These are phyloP conservation scores for Colletotrichum sp. DNA, from an alignment of 2,329 filamentous ascomycete genomes.

Conservation along the genomic window DNA sequence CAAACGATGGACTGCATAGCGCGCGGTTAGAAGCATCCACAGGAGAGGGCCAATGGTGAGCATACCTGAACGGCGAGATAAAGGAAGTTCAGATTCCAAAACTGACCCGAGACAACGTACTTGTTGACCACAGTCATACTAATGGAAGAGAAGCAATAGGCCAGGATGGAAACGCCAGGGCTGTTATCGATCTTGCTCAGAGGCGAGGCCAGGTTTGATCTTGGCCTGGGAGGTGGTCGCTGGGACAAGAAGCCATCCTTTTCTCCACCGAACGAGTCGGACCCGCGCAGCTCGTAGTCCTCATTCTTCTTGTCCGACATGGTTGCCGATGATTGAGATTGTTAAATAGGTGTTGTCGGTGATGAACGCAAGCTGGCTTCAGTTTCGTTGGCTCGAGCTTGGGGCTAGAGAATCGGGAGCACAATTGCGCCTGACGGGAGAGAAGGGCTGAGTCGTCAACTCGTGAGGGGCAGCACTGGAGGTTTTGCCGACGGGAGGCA, in stretches of 20 bases:
- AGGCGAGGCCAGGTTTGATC: conserved; percentile 30
- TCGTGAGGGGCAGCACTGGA: not conserved
- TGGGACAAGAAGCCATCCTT: conserved; percentile 55
- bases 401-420: not conserved
- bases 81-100: conserved; percentile 97
- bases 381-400: not conserved
- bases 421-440: not conserved
- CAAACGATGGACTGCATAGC: conserved; percentile 83
- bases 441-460: not conserved
- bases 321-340: conserved; percentile 36
- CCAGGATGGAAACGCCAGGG: conserved; percentile 79
- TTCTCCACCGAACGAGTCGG: conserved; percentile 60
- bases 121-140: conserved; percentile 99
- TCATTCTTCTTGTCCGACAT: conserved; percentile 94
- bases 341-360: conserved; percentile 31
- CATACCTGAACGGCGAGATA: conserved; percentile 90
- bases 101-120: conserved; percentile 88
- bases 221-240: conserved; percentile 41
- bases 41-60: not conserved
- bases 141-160: conserved; percentile 96
- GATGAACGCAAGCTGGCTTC: not conserved
- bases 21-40: not conserved
- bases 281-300: conserved; percentile 76
- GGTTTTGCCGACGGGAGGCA: not conserved
- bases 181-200: conserved; percentile 70